phyloP scores from a whole-genome alignment of 495 filamentous ascomycete genomes.

The Trichoderma erinaceum region DNA sequence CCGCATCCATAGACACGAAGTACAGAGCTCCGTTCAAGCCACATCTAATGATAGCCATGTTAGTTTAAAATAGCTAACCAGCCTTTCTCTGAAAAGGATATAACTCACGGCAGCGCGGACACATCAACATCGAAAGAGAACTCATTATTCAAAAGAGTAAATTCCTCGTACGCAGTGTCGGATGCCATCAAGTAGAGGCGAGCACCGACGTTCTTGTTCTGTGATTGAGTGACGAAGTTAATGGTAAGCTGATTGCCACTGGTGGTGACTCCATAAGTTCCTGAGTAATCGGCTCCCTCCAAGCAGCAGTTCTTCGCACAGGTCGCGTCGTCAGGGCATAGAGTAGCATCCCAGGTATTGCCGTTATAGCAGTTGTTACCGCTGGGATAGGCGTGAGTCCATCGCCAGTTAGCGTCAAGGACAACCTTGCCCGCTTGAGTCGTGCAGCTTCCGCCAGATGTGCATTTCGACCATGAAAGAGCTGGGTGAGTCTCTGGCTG shows the following conservation, averaged over 20 bases:
- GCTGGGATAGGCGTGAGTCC: constrained; percentile 35
- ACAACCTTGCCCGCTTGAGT: constrained; percentile 34
- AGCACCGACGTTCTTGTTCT: constrained; percentile 45
- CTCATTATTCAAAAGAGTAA: constrained; percentile 50
- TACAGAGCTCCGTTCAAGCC: constrained; percentile 56
- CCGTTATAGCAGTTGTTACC: constrained; percentile 46
- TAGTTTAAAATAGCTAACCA: constrained; percentile 23
- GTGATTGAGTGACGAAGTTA: constrained; percentile 49
- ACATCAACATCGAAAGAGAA: constrained; percentile 58
- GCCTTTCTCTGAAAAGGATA: not conserved
- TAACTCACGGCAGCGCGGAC: constrained; percentile 28
- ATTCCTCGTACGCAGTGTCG: constrained; percentile 49
- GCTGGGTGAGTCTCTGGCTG: constrained; percentile 52
- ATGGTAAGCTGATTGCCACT: constrained; percentile 44
- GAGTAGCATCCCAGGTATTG: constrained; percentile 39
- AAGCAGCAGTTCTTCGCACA: constrained; percentile 44
- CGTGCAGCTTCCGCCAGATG: constrained; percentile 44
- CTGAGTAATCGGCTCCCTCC: constrained; percentile 43
- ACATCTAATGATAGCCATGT: constrained; percentile 29
- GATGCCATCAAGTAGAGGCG: constrained; percentile 52
- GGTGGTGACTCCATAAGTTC: constrained; percentile 44
- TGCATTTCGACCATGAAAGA: constrained; percentile 53
- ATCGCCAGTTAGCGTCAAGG: constrained; percentile 50
- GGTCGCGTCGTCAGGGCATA: constrained; percentile 30
- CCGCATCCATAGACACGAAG: constrained; percentile 52